Base-by-base conservation (phyloP, 257 asterid species). In the Handroanthus guayacan region DNA sequence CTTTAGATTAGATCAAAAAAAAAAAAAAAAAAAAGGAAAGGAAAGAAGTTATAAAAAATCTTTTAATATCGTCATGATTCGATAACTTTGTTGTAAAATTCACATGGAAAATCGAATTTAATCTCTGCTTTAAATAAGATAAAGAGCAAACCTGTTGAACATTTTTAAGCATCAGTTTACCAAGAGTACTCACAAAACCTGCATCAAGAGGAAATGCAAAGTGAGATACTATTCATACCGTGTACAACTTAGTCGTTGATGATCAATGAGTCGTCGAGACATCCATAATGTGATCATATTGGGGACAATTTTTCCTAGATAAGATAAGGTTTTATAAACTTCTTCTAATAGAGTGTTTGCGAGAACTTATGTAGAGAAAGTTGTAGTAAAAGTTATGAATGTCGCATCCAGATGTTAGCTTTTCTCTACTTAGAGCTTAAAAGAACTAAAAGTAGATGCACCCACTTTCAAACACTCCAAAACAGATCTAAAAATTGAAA, bases 91-190 rank as follows among this genome's bases (percentile, higher is more conserved):
- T 31, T 18, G 3, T 2, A 9, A 37, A 38, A 63, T 75, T 51
- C 54, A 14, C 54, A 47, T 10, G 5, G 11, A 47, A 47, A 47
- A 14, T 6, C 10, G 10, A 6, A 7, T 47, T 47, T 47, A 14
- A 3, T 7, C 10, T 47, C 3, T 6, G 2, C 5, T 47, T 14
- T 13, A 25, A 2, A 25, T 2, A 5, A 50, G 51, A 6, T 31
- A 36, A n/a, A 44, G 58, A 34, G 25, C 68, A 17, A 75, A 92
- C 97, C 90, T 86, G 95, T 51, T 81, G 86, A 79, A 87, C 92
- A 79, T 75, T 83, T 76, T 92, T 92, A 1, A 89, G 45, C 75
- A 86, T 44, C 50, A 84, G 44, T 61, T 72, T 82, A 47, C 90
- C 94, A 41, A 89, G 38, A 6, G 83, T 57, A 66, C 82, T 72